Conservation (phyloP, 176 grass and related monocot genomes). For the Carex littledalei region DNA sequence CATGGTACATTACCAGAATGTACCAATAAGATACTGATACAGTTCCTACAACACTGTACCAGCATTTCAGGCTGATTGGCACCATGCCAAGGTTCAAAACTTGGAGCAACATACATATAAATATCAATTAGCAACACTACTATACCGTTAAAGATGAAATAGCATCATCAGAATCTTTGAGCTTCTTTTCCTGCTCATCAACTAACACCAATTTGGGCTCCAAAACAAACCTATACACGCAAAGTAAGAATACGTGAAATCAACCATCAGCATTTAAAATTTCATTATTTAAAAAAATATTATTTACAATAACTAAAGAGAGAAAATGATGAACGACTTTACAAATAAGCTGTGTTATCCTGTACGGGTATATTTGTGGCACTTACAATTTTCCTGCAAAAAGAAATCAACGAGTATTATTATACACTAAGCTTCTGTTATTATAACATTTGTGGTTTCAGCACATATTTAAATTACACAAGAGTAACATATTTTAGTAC, state of each 20-base stretch:
- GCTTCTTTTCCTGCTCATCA: conserved; percentile 77
- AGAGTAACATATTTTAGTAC: background rate
- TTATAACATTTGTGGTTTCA: background rate
- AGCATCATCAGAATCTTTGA: conserved; percentile 60
- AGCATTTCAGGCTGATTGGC: background rate
- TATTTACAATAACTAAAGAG: background rate
- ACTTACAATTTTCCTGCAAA: conserved; percentile 98
- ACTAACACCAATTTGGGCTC: conserved; percentile 74
- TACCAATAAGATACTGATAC: no score
- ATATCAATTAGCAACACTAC: background rate
- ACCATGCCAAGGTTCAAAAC: background rate
- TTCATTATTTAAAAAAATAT: background rate
- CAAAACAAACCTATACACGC: conserved; percentile 71
- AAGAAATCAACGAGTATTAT: conserved; percentile 18
- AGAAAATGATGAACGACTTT: background rate
- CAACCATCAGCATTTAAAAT: background rate
- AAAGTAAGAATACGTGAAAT: conserved; percentile 5
- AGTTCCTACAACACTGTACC: background rate
- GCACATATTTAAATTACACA: background rate
- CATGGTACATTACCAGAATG: background rate
- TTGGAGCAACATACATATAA: background rate
- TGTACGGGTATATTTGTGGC: background rate
- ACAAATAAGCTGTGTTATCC: background rate
- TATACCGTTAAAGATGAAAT: conserved; percentile 76
- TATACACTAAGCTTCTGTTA: conserved; percentile 4